Percentiles rank a stretch among this genome's conserved stretches.
Evolutionary conservation across 1,284 basidiomycete genomes (phyloP).

Genomic region (Trichosporon sp.): DNA sequence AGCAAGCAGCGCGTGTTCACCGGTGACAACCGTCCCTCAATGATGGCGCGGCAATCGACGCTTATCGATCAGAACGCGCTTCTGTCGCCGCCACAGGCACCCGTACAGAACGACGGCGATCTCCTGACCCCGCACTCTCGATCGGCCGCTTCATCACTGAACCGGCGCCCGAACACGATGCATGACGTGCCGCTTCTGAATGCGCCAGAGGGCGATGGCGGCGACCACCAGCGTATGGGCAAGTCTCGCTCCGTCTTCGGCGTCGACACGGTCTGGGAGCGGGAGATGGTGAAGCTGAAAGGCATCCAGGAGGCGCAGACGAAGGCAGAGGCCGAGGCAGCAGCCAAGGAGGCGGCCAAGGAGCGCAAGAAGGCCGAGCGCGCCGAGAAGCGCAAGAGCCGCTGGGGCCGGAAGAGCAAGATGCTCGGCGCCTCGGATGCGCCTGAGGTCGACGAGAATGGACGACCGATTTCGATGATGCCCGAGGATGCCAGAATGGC

Average conservation of each 20-base stretch:
- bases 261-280: slow-evolving; percentile 45
- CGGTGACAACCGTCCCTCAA: slow-evolving; percentile 45
- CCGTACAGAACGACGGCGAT: background rate
- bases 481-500: background rate
- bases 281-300: slow-evolving; percentile 42
- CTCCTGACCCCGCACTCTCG: background rate
- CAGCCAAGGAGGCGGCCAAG: slow-evolving; percentile 9
- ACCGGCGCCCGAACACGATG: background rate
- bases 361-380: slow-evolving; percentile 10
- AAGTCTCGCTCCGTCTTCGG: slow-evolving; percentile 44
- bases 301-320: slow-evolving; percentile 28
- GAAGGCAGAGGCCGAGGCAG: slow-evolving; percentile 20
- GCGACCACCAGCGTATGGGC: slow-evolving; percentile 16
- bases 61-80: slow-evolving; percentile 12
- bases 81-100: background rate
- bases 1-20: slow-evolving; percentile 41
- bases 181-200: slow-evolving; percentile 7
- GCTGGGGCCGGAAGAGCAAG: slow-evolving; percentile 6
- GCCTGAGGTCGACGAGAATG: background rate
- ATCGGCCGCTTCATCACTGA: background rate
- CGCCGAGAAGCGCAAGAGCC: slow-evolving; percentile 8
- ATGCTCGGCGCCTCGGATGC: background rate
- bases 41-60: slow-evolving; percentile 38
- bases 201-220: slow-evolving; percentile 7
- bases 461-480: slow-evolving; percentile 1